phyloP scores from a whole-genome alignment of 1,284 basidiomycete genomes.

The Hemileia vastatrix region DNA sequence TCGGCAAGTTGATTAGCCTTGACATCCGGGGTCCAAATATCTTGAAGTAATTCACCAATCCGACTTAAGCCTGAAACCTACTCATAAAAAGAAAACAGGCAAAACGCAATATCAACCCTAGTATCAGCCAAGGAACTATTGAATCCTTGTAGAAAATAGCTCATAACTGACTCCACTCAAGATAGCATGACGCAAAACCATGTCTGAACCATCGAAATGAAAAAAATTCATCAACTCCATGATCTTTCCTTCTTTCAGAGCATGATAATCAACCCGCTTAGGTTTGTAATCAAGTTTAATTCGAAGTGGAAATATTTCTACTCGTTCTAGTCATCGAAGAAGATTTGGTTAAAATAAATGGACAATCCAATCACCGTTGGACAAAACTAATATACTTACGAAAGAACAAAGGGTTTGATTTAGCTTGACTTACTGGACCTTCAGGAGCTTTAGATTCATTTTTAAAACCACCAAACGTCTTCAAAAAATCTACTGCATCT shows the following conservation, averaged over 20 bases:
- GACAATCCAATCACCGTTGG: not conserved
- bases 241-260: constrained; percentile 78
- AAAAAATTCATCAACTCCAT: constrained; percentile 99
- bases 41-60: constrained; percentile 81
- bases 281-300: constrained; percentile 94
- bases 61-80: constrained; percentile 68
- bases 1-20: constrained; percentile 96
- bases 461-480: constrained; percentile 87
- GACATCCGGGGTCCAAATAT: constrained; percentile 97
- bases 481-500: constrained; percentile 94
- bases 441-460: constrained; percentile 51
- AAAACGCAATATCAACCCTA: not conserved
- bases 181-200: constrained; percentile 88
- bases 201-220: constrained; percentile 97
- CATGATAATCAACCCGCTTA: constrained; percentile 85
- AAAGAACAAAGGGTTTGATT: constrained; percentile 12
- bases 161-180: constrained; percentile 54
- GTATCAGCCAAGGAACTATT: not conserved
- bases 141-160: not conserved
- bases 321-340: constrained; percentile 54
- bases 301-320: constrained; percentile 70
- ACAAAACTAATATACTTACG: constrained; percentile 1
- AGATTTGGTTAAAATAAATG: not conserved
- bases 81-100: not conserved
- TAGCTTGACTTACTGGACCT: constrained; percentile 33